Base-by-base conservation (phyloP, 1,284 basidiomycete species). In the Ganoderma meredithae region DNA sequence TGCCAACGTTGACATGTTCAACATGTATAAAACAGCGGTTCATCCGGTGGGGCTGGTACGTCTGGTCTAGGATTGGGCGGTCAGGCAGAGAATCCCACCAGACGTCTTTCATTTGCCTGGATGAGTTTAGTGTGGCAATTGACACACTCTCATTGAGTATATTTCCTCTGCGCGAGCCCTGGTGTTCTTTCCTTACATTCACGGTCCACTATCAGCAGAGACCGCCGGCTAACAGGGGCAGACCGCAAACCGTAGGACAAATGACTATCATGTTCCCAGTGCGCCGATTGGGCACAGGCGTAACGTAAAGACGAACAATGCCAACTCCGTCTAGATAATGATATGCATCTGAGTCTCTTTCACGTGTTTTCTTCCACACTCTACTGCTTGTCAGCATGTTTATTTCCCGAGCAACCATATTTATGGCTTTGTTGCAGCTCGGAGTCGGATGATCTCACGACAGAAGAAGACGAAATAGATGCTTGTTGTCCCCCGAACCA, bases 371-470 rank as follows among this genome's bases (percentile, higher is more conserved):
- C n/a, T 31, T 19, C 27, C 3, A 55, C 10, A 33, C 12, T 33
- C 31, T 27, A 7, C 17, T 33, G 15, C 17, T 55, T 25, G 47
- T 10, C 22, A 5, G 22, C 22, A 4, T 25, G 22, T 22, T 44
- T 49, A 12, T 55, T 55, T 55, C 31, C 25, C 3, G 27, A 55
- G 25, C 27, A 33, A 17, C 17, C 27, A 55, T 33, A 55, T 33
- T 39, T 13, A 41, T n/a, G 22, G 22, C 39, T 15, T 40, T 40
- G 22, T 60, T 8, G 22, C 25, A 88, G 87, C 71, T 84, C 86
- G 39, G 86, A 82, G 36, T 85, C 85, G 19, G 79, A 81, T 60
- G 81, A 78, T 65, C 82, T 81, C 70, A 81, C 84, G 33, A 72
- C 67, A 53, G 69, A 71, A 22, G 85, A 85, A 41, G 86, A 86